A percentile compares a stretch with the other conserved stretches of the same genome.
These are phyloP conservation scores for Saccharomyces hybrid DNA, from an alignment of 1,139 yeast species.

Conservation along the genomic window DNA sequence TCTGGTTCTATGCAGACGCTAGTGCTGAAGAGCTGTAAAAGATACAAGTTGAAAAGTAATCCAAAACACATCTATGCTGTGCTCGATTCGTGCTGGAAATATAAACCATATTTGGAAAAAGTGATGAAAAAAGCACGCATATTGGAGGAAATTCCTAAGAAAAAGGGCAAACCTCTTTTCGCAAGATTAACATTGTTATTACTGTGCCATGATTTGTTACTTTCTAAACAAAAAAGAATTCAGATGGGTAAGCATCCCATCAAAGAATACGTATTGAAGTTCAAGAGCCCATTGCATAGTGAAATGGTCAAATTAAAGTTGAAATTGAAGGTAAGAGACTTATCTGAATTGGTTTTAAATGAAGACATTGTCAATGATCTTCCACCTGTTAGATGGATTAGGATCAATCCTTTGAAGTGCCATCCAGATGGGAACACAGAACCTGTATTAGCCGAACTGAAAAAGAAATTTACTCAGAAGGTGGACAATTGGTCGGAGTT, in stretches of 20 bases:
- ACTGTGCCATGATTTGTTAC: slow-evolving; percentile 72
- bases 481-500: slow-evolving; percentile 42
- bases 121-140: slow-evolving; percentile 63
- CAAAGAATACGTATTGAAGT: slow-evolving; percentile 69
- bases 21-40: slow-evolving; percentile 50
- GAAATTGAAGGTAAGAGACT: slow-evolving; percentile 42
- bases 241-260: slow-evolving; percentile 85
- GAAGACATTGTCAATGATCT: slow-evolving; percentile 40
- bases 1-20: slow-evolving; percentile 60
- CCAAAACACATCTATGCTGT: slow-evolving; percentile 85
- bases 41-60: slow-evolving; percentile 42
- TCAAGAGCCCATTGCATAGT: slow-evolving; percentile 73
- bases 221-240: slow-evolving; percentile 71
- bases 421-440: slow-evolving; percentile 29
- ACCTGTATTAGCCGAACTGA: slow-evolving; percentile 40
- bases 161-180: slow-evolving; percentile 32
- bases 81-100: slow-evolving; percentile 67
- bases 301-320: slow-evolving; percentile 70
- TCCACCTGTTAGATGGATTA: slow-evolving; percentile 85
- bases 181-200: slow-evolving; percentile 35
- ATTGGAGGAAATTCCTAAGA: slow-evolving; percentile 39
- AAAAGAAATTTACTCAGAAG: slow-evolving; percentile 25
- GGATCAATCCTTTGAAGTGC: slow-evolving; percentile 56
- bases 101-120: slow-evolving; percentile 51
- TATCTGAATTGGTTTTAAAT: slow-evolving; percentile 34